These are phyloP conservation scores for Camellia granthamiana DNA, from an alignment of 148 eudicot species.

Conservation along the genomic window DNA sequence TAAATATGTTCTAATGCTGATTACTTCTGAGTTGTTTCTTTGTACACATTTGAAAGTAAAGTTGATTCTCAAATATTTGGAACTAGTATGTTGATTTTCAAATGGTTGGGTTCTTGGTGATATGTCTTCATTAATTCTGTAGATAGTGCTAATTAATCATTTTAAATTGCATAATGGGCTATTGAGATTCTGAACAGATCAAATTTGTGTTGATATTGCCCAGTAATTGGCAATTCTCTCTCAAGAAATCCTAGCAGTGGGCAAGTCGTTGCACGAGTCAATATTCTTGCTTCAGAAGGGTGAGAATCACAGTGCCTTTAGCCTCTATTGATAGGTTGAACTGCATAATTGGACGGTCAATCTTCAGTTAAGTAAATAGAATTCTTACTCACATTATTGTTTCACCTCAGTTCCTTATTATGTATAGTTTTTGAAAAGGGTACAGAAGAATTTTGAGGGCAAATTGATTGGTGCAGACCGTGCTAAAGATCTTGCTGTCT, in stretches of 20 bases:
- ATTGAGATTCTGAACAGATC: background rate
- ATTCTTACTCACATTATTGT: background rate
- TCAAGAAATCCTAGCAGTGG: slow-evolving; percentile 80
- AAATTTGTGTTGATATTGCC: slow-evolving; percentile 15
- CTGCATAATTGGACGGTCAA: slow-evolving; percentile 10
- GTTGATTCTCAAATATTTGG: background rate
- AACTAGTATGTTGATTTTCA: slow-evolving; percentile 2
- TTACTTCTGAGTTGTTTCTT: background rate
- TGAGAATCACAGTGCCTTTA: slow-evolving; percentile 29
- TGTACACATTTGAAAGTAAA: background rate
- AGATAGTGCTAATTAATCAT: background rate
- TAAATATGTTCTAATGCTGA: background rate
- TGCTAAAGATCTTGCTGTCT: slow-evolving; percentile 95
- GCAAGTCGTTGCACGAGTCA: slow-evolving; percentile 92
- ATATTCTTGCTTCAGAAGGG: slow-evolving; percentile 93
- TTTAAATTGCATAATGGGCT: background rate
- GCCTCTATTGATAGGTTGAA: background rate
- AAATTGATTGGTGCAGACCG: slow-evolving; percentile 94
- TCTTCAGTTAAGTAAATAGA: background rate
- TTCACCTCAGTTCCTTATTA: slow-evolving; percentile 13
- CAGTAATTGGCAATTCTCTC: slow-evolving; percentile 95
- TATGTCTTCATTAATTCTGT: background rate
- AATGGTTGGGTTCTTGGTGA: background rate
- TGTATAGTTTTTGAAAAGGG: slow-evolving; percentile 42
- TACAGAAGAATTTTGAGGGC: slow-evolving; percentile 95